A percentile compares a stretch with the other conserved stretches of the same genome.
phyloP scores from a whole-genome alignment of 2,329 filamentous ascomycete species.

The Penicillium digitatum region DNA sequence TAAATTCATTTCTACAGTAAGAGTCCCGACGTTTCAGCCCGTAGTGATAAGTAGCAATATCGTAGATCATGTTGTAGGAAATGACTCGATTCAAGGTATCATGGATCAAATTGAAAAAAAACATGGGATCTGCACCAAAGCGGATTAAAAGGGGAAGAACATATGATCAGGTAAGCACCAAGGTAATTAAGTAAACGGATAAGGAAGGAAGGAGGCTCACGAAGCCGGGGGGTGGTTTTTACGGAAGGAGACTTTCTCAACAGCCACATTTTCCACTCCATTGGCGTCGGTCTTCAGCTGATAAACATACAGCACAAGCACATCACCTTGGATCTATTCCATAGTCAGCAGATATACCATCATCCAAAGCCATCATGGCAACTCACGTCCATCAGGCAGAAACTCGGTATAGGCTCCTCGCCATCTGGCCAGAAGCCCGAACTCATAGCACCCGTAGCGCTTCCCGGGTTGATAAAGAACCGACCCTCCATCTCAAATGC shows the following conservation, averaged over 20 bases:
- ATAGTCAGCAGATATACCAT: constrained; percentile 11
- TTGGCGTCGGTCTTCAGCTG: constrained; percentile 73
- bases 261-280: constrained; percentile 72
- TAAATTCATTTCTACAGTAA: background rate
- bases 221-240: constrained; percentile 64
- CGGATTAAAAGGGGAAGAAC: background rate
- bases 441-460: constrained; percentile 63
- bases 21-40: background rate
- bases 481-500: constrained; percentile 69
- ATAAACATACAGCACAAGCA: constrained; percentile 92
- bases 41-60: background rate
- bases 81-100: constrained; percentile 10
- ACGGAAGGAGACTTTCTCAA: constrained; percentile 82
- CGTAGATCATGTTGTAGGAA: background rate
- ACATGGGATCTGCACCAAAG: background rate
- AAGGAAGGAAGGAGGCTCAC: constrained; percentile 34
- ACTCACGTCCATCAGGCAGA: constrained; percentile 96
- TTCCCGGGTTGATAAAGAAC: constrained; percentile 68
- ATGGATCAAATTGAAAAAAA: constrained; percentile 11
- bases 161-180: constrained; percentile 5
- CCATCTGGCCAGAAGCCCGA: constrained; percentile 56
- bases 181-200: constrained; percentile 33
- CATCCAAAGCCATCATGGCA: background rate
- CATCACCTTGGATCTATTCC: constrained; percentile 84
- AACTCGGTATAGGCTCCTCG: constrained; percentile 78